These are phyloP conservation scores for Phytophthora ramorum DNA, from an alignment of 352 stramenopile genomes.

Conservation along the genomic window DNA sequence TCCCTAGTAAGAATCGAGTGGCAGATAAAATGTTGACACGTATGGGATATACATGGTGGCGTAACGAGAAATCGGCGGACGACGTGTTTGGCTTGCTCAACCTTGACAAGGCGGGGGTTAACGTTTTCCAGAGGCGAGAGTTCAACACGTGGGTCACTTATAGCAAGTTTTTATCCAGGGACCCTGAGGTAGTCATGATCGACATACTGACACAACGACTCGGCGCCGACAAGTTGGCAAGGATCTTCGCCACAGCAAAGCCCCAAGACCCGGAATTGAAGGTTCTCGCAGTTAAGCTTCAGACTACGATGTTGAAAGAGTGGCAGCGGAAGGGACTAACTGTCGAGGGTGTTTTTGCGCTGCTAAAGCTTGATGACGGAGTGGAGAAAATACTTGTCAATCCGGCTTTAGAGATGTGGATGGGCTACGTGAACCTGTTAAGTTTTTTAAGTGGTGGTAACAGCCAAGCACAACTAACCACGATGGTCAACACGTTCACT, in stretches of 20 bases:
- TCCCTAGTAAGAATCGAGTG: background rate
- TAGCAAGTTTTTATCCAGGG: background rate
- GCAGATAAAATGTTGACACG: background rate
- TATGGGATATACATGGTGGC: background rate
- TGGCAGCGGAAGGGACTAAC: background rate
- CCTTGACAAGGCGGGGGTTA: background rate
- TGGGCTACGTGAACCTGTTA: no score
- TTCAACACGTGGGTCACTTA: background rate
- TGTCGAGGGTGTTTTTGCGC: background rate
- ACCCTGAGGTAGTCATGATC: background rate
- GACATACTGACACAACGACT: background rate
- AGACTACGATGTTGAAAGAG: background rate
- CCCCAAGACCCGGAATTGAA: background rate
- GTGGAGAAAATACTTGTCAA: conserved; percentile 2
- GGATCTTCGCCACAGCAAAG: background rate
- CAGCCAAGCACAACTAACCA: background rate
- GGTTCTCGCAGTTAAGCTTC: background rate
- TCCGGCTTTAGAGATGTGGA: conserved; percentile 6
- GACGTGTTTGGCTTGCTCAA: background rate
- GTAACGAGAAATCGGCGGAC: background rate
- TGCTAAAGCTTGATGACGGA: conserved; percentile 1
- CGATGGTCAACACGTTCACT: background rate
- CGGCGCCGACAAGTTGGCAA: background rate
- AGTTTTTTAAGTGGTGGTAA: background rate
- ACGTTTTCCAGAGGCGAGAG: background rate